A percentile compares a stretch with the other conserved stretches of the same genome.
Conservation (phyloP, 2,329 filamentous ascomycete species). For the Fusarium zealandicum region DNA sequence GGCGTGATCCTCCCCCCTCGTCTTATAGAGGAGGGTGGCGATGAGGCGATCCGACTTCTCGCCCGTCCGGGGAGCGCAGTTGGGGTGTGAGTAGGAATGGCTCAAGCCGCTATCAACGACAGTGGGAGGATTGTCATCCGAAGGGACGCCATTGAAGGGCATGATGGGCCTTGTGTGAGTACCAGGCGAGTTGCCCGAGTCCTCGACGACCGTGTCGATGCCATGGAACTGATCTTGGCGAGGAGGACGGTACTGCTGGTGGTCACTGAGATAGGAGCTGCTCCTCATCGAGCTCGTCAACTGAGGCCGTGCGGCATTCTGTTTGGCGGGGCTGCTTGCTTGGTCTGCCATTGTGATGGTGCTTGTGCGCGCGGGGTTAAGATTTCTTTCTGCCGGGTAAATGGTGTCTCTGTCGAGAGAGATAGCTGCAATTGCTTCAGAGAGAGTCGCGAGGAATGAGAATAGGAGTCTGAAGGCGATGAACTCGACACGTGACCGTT, state of each 20-base stretch:
- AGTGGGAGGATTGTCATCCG: constrained; percentile 63
- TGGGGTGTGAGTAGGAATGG: constrained; percentile 68
- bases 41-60: constrained; percentile 60
- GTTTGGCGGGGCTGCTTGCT: constrained; percentile 43
- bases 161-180: constrained; percentile 52
- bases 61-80: constrained; percentile 64
- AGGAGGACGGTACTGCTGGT: constrained; percentile 69
- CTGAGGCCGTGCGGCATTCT: constrained; percentile 54
- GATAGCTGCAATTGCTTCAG: not conserved
- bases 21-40: constrained; percentile 71
- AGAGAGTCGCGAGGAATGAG: constrained; percentile 1
- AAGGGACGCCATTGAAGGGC: constrained; percentile 67
- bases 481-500: constrained; percentile 3
- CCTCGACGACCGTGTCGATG: constrained; percentile 71
- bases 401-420: not conserved
- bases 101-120: constrained; percentile 69
- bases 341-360: constrained; percentile 44
- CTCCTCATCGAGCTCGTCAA: constrained; percentile 61
- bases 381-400: constrained; percentile 21
- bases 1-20: constrained; percentile 43
- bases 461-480: constrained; percentile 6
- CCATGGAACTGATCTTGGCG: constrained; percentile 61
- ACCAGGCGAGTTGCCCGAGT: constrained; percentile 51
- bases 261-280: constrained; percentile 68
- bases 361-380: constrained; percentile 24